These are phyloP conservation scores for Ogataea hybrid DNA, from an alignment of 1,139 yeast genomes.

Conservation along the genomic window DNA sequence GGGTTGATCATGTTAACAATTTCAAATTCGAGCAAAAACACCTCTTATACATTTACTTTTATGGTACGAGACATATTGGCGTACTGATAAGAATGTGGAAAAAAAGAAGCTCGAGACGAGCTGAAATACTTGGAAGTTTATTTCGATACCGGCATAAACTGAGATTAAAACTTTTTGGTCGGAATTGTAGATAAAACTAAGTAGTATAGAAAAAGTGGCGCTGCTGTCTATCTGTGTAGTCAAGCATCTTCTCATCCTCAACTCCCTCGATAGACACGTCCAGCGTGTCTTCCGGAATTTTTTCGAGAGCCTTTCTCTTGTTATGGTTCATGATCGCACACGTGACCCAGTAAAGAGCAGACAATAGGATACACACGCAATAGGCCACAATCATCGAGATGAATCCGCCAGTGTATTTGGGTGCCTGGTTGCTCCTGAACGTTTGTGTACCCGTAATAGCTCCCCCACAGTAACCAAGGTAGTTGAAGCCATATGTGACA, in stretches of 20 bases:
- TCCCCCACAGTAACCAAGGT: conserved; percentile 43
- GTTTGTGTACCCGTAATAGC: conserved; percentile 47
- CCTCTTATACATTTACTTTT: not conserved
- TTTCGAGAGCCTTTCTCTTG: conserved; percentile 1
- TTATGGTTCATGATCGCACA: conserved; percentile 27
- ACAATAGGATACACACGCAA: conserved; percentile 33
- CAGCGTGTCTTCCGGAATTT: not conserved
- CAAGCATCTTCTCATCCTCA: conserved; percentile 13
- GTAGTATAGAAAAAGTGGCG: conserved; percentile 10
- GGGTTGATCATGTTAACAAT: conserved; percentile 11
- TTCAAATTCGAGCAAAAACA: not conserved
- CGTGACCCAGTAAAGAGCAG: conserved; percentile 32
- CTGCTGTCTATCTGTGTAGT: conserved; percentile 15
- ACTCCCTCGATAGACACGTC: conserved; percentile 1
- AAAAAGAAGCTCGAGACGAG: not conserved
- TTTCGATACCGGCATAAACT: not conserved
- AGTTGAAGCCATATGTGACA: conserved; percentile 38
- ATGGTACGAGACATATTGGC: not conserved
- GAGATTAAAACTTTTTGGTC: no score
- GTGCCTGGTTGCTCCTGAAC: conserved; percentile 40
- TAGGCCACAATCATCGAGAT: conserved; percentile 34
- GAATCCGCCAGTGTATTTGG: conserved; percentile 35
- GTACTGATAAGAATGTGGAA: not conserved
- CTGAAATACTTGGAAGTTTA: not conserved
- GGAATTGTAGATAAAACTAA: not conserved